Evolutionary conservation across 441 rosid species (phyloP).

Genomic region (Erysimum cheiri): DNA sequence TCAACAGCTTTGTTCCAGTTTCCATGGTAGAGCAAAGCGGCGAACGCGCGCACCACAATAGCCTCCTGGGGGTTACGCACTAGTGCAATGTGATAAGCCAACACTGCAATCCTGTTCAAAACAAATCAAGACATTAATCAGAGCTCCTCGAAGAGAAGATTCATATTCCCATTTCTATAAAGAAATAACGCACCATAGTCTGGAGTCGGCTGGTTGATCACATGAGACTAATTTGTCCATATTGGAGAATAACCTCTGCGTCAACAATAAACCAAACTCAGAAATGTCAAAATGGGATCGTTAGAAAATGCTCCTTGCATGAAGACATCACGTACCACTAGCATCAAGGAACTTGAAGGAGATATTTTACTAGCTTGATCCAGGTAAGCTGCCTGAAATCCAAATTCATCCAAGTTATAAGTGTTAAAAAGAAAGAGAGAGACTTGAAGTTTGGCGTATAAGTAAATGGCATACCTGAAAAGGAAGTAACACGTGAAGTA

Average conservation of each 20-base stretch:
- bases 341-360: conserved; percentile 56
- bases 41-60: conserved; percentile 70
- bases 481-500: conserved; percentile 79
- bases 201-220: conserved; percentile 70
- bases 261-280: conserved; percentile 13
- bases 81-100: conserved; percentile 89
- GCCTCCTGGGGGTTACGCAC: conserved; percentile 80
- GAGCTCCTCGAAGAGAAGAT: conserved; percentile 18
- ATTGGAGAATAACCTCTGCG: conserved; percentile 79
- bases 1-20: conserved; percentile 71
- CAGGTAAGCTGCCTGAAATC: conserved; percentile 81
- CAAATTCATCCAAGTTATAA: conserved; percentile 41
- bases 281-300: conserved; percentile 10
- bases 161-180: conserved; percentile 10
- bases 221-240: conserved; percentile 84
- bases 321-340: conserved; percentile 65
- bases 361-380: conserved; percentile 49
- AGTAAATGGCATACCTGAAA: conserved; percentile 65
- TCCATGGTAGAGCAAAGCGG: conserved; percentile 77
- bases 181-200: conserved; percentile 66
- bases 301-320: conserved; percentile 13
- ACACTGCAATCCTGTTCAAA: conserved; percentile 76
- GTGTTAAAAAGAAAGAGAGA: not conserved
- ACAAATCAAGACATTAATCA: conserved; percentile 29
- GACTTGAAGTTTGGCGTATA: conserved; percentile 27